Evolutionary conservation across 2,329 filamentous ascomycete genomes (phyloP), one percentile per base, ranked within the genome.

Genomic region (Ceratocystiopsis sp.): DNA sequence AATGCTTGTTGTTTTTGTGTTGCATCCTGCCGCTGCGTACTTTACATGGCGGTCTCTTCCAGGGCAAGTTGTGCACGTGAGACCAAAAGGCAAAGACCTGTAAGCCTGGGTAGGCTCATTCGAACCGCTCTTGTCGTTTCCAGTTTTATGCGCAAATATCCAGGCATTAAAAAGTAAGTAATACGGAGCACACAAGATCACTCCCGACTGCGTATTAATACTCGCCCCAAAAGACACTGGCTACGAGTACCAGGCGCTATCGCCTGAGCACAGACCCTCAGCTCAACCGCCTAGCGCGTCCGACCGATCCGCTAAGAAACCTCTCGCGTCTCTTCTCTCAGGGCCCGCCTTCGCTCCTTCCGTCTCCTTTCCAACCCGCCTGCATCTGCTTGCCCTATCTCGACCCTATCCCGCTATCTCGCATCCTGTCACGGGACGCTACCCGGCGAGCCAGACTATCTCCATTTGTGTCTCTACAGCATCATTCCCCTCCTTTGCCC

Each of bases 241-340:
- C 4, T 21, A 21, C n/a, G n/a, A n/a, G n/a, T 29, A 10, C 10
- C 5, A 11, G 25, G 9, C 25, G 25, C 25, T 34, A 34, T 34
- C 33, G 33, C 32, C 33, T 34, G 12, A 14, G 12, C 33, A 15
- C 33, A 29, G 35, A 17, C n/a, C 19, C 19, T 12, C 19, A 8
- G 14, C 14, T 37, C 40, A 35, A 43, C 41, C 44, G 33, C 29
- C 41, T 48, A 48, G 46, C 46, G 46, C 38, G 33, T 39, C 46
- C 46, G 46, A 38, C 40, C 29, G 37, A 46, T 46, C 46, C 46
- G 46, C 44, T 34, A 34, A 38, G 43, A 37, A 32, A 11, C 38
- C 18, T 33, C 19, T 39, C 40, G 38, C 37, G 33, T 39, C 35
- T 19, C 19, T 17, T 18, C n/a, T 34, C 36, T 18, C 17, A 19